A percentile compares a stretch with the other conserved stretches of the same genome.
phyloP scores from a whole-genome alignment of 257 asterid species.

The Rubia yunnanensis region DNA sequence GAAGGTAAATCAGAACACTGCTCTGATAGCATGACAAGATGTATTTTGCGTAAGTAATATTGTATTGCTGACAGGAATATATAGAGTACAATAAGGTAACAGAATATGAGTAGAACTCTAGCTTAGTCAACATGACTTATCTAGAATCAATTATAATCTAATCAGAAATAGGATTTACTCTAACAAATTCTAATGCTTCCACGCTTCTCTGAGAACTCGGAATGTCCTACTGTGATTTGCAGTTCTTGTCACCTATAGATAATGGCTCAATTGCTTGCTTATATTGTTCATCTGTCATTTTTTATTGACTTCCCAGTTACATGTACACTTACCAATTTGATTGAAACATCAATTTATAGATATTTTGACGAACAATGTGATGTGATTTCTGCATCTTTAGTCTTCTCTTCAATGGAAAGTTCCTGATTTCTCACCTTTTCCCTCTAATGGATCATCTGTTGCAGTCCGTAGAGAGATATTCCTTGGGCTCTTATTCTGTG shows the following conservation, averaged over 20 bases:
- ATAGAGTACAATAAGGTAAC: no score
- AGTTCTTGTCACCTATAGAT: background rate
- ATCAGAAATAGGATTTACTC: no score
- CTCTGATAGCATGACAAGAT: no score
- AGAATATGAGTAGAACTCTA: no score
- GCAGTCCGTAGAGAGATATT: background rate
- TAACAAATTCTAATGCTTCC: no score
- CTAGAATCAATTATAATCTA: no score
- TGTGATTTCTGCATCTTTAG: background rate
- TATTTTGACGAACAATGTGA: no score
- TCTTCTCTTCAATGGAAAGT: background rate
- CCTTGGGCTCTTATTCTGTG: background rate
- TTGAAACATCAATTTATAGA: no score
- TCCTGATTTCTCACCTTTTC: constrained; percentile 4
- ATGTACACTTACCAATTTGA: background rate
- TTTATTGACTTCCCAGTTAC: background rate
- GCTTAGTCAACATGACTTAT: no score
- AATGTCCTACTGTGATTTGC: background rate
- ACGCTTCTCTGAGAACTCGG: background rate
- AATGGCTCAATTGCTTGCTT: background rate
- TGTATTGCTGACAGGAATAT: no score
- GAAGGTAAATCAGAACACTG: no score
- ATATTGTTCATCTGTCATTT: background rate
- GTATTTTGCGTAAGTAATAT: no score
- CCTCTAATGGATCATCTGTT: background rate